Conservation (phyloP, 2,329 filamentous ascomycete species). For the Capronia epimyces region DNA sequence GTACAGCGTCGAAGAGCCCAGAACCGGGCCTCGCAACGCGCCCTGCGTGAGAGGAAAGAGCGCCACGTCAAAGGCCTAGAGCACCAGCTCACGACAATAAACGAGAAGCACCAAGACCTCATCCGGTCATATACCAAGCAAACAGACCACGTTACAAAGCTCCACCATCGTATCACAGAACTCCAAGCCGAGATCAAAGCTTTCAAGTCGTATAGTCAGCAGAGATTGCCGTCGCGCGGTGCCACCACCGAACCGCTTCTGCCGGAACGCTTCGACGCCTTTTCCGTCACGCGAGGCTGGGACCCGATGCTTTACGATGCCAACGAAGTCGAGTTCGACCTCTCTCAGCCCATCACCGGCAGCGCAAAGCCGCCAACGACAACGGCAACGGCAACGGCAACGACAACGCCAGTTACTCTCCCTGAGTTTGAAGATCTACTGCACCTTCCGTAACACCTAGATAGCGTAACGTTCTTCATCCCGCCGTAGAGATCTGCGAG, state of each 20-base stretch:
- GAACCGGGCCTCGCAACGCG: conserved; percentile 83
- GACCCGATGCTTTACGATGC: conserved; percentile 7
- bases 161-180: conserved; percentile 12
- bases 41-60: conserved; percentile 90
- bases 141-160: conserved; percentile 6
- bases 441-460: not conserved
- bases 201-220: not conserved
- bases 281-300: conserved; percentile 4
- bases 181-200: conserved; percentile 12
- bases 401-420: not conserved
- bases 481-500: not conserved
- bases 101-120: conserved; percentile 30
- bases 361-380: not conserved
- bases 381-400: not conserved
- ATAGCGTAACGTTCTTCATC: not conserved
- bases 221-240: not conserved
- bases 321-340: conserved; percentile 5
- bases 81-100: conserved; percentile 63
- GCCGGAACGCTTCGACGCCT: conserved; percentile 21
- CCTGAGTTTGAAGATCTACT: conserved; percentile 1
- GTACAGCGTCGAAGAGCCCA: conserved; percentile 89
- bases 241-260: not conserved
- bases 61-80: conserved; percentile 81
- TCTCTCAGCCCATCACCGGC: not conserved
- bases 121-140: conserved; percentile 31